Conservation (phyloP, 371 early-diverging fungal species). For the Rhizopus sp. region DNA sequence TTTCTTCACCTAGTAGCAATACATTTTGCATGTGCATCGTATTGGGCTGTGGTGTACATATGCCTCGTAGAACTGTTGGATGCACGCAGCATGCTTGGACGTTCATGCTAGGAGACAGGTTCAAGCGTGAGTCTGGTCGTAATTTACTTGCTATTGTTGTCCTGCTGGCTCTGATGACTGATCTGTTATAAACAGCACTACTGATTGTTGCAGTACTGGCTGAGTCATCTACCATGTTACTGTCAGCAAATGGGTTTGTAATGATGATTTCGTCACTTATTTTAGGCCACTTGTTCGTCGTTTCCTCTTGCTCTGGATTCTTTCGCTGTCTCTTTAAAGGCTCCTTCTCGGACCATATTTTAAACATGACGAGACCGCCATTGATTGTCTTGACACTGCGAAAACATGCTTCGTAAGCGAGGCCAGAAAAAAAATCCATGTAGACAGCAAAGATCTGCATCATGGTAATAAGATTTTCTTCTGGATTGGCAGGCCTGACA, state of each 20-base stretch:
- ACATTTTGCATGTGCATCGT: constrained; percentile 53
- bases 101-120: constrained; percentile 26
- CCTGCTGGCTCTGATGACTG: background rate
- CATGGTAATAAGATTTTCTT: constrained; percentile 49
- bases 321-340: background rate
- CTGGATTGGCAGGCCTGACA: constrained; percentile 50
- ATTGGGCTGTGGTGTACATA: constrained; percentile 35
- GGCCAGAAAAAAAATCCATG: constrained; percentile 38
- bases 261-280: constrained; percentile 41
- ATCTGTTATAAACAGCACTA: background rate
- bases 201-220: background rate
- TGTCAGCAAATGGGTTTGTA: constrained; percentile 24
- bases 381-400: constrained; percentile 42
- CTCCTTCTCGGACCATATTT: constrained; percentile 40
- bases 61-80: constrained; percentile 47
- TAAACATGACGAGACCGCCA: constrained; percentile 50
- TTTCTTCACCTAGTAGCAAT: constrained; percentile 49
- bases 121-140: constrained; percentile 32
- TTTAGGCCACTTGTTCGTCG: constrained; percentile 28
- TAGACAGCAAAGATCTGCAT: constrained; percentile 52
- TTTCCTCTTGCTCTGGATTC: background rate
- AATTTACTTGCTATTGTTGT: constrained; percentile 3
- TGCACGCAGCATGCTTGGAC: constrained; percentile 47
- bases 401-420: constrained; percentile 49
- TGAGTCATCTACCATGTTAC: constrained; percentile 1